Evolutionary conservation across 2,329 filamentous ascomycete genomes (phyloP).

Genomic region (Fusarium begoniae): DNA sequence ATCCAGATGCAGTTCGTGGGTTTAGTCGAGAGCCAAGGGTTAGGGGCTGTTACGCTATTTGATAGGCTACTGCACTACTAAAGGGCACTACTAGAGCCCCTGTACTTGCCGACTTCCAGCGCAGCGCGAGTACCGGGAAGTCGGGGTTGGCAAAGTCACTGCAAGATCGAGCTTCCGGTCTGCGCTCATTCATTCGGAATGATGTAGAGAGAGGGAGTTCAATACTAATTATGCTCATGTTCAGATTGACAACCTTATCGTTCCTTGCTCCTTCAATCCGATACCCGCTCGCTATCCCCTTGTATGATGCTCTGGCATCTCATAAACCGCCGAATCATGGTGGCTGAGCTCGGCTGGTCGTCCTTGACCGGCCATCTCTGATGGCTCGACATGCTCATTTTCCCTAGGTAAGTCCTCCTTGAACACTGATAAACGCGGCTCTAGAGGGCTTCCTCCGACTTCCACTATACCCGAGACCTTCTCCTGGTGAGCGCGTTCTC

Average conservation of each 20-base stretch:
- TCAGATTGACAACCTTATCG: neutral
- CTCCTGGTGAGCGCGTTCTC: neutral
- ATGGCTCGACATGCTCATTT: neutral
- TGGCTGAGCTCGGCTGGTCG: neutral
- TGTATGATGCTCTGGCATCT: neutral
- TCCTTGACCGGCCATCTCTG: neutral
- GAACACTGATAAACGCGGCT: neutral
- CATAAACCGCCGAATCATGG: neutral
- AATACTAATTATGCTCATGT: neutral
- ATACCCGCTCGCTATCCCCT: neutral
- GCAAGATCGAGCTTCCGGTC: neutral
- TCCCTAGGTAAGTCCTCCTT: neutral
- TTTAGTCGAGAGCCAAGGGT: no score
- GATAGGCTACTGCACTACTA: neutral
- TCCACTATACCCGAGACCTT: neutral
- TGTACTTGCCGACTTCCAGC: neutral
- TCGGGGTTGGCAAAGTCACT: no score
- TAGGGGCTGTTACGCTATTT: neutral
- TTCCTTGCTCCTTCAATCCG: neutral
- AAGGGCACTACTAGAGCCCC: neutral
- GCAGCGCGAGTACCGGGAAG: neutral
- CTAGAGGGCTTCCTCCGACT: neutral
- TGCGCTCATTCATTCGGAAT: neutral
- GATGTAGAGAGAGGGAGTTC: fast-evolving
- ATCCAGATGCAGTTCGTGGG: no score